Conservation (phyloP, 1,284 basidiomycete genomes). For the Athelia psychrophila region DNA sequence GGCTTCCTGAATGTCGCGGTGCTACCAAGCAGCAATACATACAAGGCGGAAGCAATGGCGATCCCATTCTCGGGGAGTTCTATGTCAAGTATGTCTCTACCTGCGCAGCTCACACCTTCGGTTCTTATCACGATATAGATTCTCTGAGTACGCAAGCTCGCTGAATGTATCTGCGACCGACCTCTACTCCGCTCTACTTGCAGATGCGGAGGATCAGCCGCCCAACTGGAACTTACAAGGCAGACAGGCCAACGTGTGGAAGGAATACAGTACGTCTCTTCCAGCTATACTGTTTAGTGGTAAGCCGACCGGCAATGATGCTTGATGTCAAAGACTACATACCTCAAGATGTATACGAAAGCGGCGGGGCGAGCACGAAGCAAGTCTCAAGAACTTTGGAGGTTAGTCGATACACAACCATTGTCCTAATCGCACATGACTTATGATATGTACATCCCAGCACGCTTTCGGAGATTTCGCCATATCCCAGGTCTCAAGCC, state of each 20-base stretch:
- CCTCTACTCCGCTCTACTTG: constrained; percentile 51
- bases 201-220: constrained; percentile 57
- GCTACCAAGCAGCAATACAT: constrained; percentile 47
- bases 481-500: constrained; percentile 58
- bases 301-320: constrained; percentile 1
- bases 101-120: background rate
- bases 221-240: constrained; percentile 64
- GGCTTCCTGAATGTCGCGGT: constrained; percentile 63
- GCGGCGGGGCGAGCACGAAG: constrained; percentile 56
- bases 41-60: constrained; percentile 63
- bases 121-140: constrained; percentile 29
- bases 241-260: constrained; percentile 58
- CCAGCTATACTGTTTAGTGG: background rate
- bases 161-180: constrained; percentile 46
- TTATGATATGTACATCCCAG: constrained; percentile 27
- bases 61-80: constrained; percentile 64
- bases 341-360: constrained; percentile 47
- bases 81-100: constrained; percentile 52
- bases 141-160: constrained; percentile 40
- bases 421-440: background rate
- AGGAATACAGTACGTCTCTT: constrained; percentile 35
- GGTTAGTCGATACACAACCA: constrained; percentile 27
- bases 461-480: constrained; percentile 63
- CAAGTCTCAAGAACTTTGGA: constrained; percentile 61
- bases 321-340: constrained; percentile 39